Percentiles rank a stretch among this genome's conserved stretches.
These are phyloP conservation scores for Vaccinium darrowii DNA, from an alignment of 148 eudicot genomes.

Conservation along the genomic window DNA sequence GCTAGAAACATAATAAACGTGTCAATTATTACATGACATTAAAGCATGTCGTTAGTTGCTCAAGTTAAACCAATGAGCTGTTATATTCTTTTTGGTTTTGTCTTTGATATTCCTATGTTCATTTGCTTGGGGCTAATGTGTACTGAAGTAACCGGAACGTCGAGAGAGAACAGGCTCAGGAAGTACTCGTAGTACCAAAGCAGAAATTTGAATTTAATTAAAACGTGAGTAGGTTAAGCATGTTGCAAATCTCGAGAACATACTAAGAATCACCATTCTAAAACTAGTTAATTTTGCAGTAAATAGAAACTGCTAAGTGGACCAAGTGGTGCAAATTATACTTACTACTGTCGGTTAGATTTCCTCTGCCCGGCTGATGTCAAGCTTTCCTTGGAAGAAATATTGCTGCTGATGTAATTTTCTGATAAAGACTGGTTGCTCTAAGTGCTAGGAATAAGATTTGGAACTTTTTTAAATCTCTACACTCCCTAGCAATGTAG, in stretches of 20 bases:
- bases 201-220: neutral
- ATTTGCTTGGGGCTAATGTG: neutral
- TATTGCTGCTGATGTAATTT: neutral
- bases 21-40: neutral
- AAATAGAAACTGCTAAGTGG: neutral
- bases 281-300: neutral
- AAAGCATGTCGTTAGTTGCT: neutral
- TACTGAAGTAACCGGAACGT: neutral
- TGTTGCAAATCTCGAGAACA: neutral
- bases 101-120: neutral
- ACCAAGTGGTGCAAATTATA: neutral
- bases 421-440: neutral
- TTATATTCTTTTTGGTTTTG: neutral
- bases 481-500: neutral
- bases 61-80: neutral
- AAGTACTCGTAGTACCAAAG: neutral
- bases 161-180: neutral
- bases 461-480: neutral
- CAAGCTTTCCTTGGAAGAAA: neutral
- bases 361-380: neutral
- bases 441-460: neutral
- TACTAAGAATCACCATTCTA: neutral
- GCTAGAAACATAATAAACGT: too few relatives aligned
- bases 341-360: neutral
- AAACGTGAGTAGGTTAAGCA: neutral